Base-by-base conservation (phyloP, 257 asterid species). In the Primulina huaijiensis region DNA sequence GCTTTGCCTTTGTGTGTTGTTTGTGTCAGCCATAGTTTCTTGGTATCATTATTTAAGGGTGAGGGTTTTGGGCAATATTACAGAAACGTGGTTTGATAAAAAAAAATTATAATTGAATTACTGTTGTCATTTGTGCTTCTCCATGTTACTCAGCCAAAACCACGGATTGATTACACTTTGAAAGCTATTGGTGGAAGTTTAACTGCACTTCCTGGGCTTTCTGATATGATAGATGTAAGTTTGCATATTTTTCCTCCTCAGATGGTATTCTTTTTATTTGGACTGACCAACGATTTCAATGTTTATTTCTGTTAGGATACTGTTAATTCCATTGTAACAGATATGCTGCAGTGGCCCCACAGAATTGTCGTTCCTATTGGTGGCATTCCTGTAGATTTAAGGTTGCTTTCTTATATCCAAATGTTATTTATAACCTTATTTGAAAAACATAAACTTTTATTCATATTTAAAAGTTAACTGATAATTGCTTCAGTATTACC, bases 341-440 rank as follows among this genome's bases (percentile, higher is more conserved):
- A 94, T 79, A 91, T 74, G 95, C 96, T 94, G 33, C 96, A 91
- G 82, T 94, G 99, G 99, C 99, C 99, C 40, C 97, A 94, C 86
- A 81, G 99, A 73, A 94, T 94, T 77, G 97, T 94, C 75, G 97
- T 94, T 78, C 99, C 97, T 57, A 87, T 94, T 52, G 99, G 97
- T 56, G 97, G 98, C 73, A 76, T 75, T 59, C 92, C 90, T 78
- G 83, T 86, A 57, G 97, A 94, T 82, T 68, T 79, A 12, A 93
- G 97, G 99, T 93, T 72, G 76, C 60, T 72, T 66, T 46, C 58
- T 27, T 27, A 27, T 3, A 27, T 27, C 30, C 30, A 27, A 27
- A 27, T 27, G 30, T 27, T 27, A 27, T 27, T 27, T 27, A 27
- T 27, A 27, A 27, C 30, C 2, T 27, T 27, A 27, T 27, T 27